Conservation (phyloP, 1,139 yeast species). For the Eremothecium gossypii region DNA sequence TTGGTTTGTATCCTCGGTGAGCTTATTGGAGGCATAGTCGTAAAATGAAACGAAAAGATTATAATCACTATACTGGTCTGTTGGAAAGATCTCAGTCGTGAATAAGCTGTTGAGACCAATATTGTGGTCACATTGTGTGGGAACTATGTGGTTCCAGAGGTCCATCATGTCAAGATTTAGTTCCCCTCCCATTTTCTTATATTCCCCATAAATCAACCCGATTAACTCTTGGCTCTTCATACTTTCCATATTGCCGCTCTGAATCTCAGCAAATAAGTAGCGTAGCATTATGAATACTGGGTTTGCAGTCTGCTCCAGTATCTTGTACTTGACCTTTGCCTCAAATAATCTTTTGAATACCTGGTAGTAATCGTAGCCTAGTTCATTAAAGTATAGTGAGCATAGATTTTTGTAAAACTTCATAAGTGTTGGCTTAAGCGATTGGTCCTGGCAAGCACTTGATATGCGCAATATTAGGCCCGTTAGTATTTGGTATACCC, state of each 20-base stretch:
- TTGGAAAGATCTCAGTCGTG: slow-evolving; percentile 5
- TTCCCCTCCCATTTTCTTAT: background rate
- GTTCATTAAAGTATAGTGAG: slow-evolving; percentile 25
- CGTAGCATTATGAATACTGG: slow-evolving; percentile 1
- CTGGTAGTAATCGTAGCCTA: slow-evolving; percentile 24
- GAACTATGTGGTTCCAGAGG: background rate
- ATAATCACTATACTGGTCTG: slow-evolving; percentile 11
- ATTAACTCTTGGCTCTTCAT: background rate
- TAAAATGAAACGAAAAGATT: slow-evolving; percentile 23
- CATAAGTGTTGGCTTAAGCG: slow-evolving; percentile 14
- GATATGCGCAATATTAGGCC: slow-evolving; percentile 19
- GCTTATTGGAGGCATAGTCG: slow-evolving; percentile 17
- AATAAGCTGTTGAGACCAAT: background rate
- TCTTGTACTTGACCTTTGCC: slow-evolving; percentile 23
- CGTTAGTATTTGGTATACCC: slow-evolving; percentile 20
- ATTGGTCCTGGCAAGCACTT: slow-evolving; percentile 11
- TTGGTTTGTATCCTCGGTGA: slow-evolving; percentile 10
- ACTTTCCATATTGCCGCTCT: background rate
- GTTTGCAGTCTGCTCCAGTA: background rate
- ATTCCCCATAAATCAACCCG: background rate
- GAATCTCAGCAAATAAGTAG: background rate
- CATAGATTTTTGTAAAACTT: slow-evolving; percentile 18
- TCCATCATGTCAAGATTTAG: background rate
- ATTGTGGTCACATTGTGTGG: background rate
- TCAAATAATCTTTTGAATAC: slow-evolving; percentile 25